Percentiles rank a stretch among this genome's conserved stretches.
Conservation (phyloP, 129 eudicot species). For the Deinandra increscens region DNA sequence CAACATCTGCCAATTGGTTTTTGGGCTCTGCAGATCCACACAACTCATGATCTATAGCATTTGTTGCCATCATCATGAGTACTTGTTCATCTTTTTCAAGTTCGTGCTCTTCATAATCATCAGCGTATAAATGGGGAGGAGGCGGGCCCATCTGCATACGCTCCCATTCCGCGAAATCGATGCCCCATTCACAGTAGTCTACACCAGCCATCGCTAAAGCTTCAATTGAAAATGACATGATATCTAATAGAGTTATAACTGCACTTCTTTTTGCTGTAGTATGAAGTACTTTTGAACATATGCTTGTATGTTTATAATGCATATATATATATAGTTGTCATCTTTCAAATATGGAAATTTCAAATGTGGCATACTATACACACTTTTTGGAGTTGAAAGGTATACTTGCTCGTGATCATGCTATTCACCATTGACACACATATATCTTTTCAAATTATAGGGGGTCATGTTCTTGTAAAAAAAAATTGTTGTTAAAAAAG, state of each 20-base stretch:
- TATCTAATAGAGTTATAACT: not conserved
- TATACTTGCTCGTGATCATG: conserved; percentile 25
- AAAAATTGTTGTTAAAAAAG: no score
- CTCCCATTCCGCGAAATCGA: conserved; percentile 33
- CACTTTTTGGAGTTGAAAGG: conserved; percentile 21
- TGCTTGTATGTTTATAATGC: not conserved
- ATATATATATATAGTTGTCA: conserved; percentile 2
- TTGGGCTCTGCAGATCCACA: not conserved
- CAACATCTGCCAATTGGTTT: not conserved
- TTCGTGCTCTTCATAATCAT: conserved; percentile 21
- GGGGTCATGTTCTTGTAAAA: no score
- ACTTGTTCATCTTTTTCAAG: not conserved
- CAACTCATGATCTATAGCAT: not conserved
- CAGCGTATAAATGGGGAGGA: conserved; percentile 29
- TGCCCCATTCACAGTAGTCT: conserved; percentile 26
- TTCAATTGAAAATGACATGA: conserved; percentile 39
- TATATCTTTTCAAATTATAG: not conserved
- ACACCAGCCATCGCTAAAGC: conserved; percentile 42
- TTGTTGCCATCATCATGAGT: not conserved
- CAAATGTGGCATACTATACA: not conserved
- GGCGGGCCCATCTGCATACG: conserved; percentile 18
- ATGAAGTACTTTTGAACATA: not conserved
- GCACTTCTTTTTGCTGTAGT: not conserved
- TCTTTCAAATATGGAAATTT: not conserved
- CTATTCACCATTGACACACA: conserved; percentile 2